Evolutionary conservation across 2,329 filamentous ascomycete genomes (phyloP), one percentile per base, ranked within the genome.

Genomic region (Trichoderma cornu-damae): DNA sequence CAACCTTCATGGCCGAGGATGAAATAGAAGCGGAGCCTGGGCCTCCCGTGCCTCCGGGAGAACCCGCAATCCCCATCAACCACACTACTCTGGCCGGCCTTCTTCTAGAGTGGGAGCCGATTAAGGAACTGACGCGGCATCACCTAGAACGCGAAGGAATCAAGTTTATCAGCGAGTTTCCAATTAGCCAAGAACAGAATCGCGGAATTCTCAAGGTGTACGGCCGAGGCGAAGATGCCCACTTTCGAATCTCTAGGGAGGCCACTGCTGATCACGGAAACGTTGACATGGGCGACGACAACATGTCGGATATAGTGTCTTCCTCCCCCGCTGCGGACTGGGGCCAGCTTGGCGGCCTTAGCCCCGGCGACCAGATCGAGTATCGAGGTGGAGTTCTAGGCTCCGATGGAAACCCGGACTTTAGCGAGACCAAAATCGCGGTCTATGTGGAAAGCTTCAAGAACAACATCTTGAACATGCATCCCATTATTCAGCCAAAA

Each of bases 1-100:
- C 68, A 28, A 67, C 64, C 4, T 63, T 68, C 61, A 69, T 70
- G 65, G 65, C 64, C 3, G 79, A 79, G 37, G 77, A 82, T 30
- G 76, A 79, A 52, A 70, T 76, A 50, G 79, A 83, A 57, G 73
- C 73, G 1, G 77, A 80, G 43, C 78, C 80, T 18, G 78, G 79
- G 6, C 77, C 78, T 6, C 73, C 77, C 9, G 79, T 82, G 6
- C 74, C 72, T 11, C 79, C 80, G 1, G 84, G 83, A 46, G 80
- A 85, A 62, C 81, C 88, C 12, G 83, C 87, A 1, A 89, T 96
- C 57, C 89, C 90, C 1, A 82, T 86, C 26, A 89, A 96, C 63
- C 93, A 97, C 67, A 95, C 90, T 0, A 96, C 92, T 0, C 84
- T 90, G n/a, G 91, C 91, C 1, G 89, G 94, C 50, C 83, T 91